phyloP scores from a whole-genome alignment of 2,329 filamentous ascomycete genomes.

The Sclerotinia minor region DNA sequence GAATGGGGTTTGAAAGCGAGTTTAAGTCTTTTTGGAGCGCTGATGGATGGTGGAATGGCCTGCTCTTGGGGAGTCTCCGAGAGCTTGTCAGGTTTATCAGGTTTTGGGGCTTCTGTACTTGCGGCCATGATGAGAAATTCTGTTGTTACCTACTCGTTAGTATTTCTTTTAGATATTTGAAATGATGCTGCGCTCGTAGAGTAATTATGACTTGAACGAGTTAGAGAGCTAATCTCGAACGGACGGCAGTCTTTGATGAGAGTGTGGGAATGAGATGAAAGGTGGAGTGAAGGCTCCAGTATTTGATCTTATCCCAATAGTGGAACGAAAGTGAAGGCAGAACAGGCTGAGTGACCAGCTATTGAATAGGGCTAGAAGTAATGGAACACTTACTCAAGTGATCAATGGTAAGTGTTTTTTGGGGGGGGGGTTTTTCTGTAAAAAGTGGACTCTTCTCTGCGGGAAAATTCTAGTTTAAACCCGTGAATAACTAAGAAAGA shows the following conservation, averaged over 20 bases:
- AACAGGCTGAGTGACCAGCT: not conserved
- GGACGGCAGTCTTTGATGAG: not conserved
- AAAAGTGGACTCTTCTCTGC: not conserved
- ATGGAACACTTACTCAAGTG: not conserved
- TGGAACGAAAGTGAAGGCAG: not conserved
- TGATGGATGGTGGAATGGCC: not conserved
- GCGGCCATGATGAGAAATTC: not conserved
- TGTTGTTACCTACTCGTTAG: not conserved
- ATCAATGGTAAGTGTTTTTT: no score
- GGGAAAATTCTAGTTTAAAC: not conserved
- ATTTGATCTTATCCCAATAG: not conserved
- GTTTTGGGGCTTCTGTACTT: rapidly evolving
- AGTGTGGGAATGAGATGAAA: not conserved
- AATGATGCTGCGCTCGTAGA: not conserved
- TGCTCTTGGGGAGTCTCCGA: not conserved
- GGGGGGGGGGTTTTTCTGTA: no score
- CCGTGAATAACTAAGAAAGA: not conserved
- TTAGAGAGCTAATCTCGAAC: not conserved
- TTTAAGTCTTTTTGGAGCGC: not conserved
- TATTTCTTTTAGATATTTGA: not conserved
- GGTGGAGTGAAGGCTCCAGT: not conserved
- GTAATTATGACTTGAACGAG: not conserved
- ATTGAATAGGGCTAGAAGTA: not conserved
- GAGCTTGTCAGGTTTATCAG: not conserved
- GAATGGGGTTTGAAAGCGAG: rapidly evolving